A percentile compares a stretch with the other conserved stretches of the same genome.
Evolutionary conservation across 164 flowering plant species (phyloP).

Genomic region (Houttuynia cordata): DNA sequence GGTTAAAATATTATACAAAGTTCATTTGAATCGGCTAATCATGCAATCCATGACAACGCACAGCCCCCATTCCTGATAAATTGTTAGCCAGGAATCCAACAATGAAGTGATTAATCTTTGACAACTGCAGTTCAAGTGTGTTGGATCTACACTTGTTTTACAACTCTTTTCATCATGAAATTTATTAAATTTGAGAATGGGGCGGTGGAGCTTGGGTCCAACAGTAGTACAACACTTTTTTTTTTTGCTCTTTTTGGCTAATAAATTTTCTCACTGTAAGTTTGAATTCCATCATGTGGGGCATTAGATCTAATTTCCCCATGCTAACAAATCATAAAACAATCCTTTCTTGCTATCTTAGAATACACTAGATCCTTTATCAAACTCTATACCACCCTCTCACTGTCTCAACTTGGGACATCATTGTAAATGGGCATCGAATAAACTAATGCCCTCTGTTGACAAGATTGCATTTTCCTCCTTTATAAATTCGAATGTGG

Average conservation of each 20-base stretch:
- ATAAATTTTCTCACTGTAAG: no score
- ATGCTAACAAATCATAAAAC: background rate
- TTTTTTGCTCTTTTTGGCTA: no score
- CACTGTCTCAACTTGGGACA: background rate
- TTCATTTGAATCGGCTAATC: background rate
- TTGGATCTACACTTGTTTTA: background rate
- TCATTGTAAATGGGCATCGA: slow-evolving; percentile 6
- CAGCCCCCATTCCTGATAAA: background rate
- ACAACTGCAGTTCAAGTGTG: background rate
- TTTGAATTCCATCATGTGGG: background rate
- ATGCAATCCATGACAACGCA: background rate
- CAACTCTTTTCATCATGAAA: background rate
- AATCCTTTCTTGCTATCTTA: background rate
- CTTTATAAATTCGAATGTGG: slow-evolving; percentile 2
- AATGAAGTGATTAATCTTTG: background rate
- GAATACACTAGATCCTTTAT: background rate
- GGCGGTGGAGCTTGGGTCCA: background rate
- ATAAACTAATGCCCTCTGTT: slow-evolving; percentile 10
- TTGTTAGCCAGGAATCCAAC: background rate
- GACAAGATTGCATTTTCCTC: background rate
- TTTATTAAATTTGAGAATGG: background rate
- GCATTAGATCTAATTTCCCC: background rate
- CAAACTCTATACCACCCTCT: background rate
- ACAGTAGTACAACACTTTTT: background rate
- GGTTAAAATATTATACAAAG: no score